phyloP scores from a whole-genome alignment of 2,329 filamentous ascomycete genomes.

The Colletotrichum sp. region DNA sequence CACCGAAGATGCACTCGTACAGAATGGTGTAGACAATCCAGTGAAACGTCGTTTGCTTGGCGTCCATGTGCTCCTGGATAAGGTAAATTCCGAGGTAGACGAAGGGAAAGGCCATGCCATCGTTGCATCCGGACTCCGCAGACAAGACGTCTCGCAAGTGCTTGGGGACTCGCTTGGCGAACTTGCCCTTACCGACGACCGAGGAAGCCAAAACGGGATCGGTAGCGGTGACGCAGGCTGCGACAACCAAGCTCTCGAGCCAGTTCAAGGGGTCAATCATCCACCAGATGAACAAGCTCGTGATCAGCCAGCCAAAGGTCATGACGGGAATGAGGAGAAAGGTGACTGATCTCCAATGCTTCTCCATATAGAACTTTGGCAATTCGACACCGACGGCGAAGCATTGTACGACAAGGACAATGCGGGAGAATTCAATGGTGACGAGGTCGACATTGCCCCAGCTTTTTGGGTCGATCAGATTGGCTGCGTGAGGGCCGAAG shows the following conservation, averaged over 20 bases:
- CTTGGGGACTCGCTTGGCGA: conserved; percentile 95
- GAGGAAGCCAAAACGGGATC: conserved; percentile 97
- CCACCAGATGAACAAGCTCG: conserved; percentile 94
- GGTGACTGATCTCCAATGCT: conserved; percentile 91
- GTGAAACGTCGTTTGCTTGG: conserved; percentile 74
- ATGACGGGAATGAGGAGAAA: conserved; percentile 93
- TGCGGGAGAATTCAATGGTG: conserved; percentile 87
- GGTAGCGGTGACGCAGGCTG: conserved; percentile 95
- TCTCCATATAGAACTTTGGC: conserved; percentile 96
- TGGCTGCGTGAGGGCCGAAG: conserved; percentile 84
- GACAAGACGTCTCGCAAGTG: conserved; percentile 95
- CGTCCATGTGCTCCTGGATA: conserved; percentile 77
- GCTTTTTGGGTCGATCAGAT: conserved; percentile 74
- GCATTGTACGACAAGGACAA: conserved; percentile 90
- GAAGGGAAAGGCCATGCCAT: conserved; percentile 99
- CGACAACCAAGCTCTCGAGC: conserved; percentile 86
- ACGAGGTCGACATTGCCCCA: conserved; percentile 89
- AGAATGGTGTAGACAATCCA: conserved; percentile 91
- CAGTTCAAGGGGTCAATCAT: conserved; percentile 79
- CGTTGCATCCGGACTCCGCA: conserved; percentile 97
- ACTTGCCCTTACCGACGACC: conserved; percentile 98
- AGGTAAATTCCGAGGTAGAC: conserved; percentile 92
- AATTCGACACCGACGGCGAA: conserved; percentile 91
- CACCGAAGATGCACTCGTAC: conserved; percentile 95
- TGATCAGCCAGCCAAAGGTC: conserved; percentile 94